Percentiles rank a stretch among this genome's conserved stretches.
These are phyloP conservation scores for Porodaedalea pini DNA, from an alignment of 1,284 basidiomycete species.

Conservation along the genomic window DNA sequence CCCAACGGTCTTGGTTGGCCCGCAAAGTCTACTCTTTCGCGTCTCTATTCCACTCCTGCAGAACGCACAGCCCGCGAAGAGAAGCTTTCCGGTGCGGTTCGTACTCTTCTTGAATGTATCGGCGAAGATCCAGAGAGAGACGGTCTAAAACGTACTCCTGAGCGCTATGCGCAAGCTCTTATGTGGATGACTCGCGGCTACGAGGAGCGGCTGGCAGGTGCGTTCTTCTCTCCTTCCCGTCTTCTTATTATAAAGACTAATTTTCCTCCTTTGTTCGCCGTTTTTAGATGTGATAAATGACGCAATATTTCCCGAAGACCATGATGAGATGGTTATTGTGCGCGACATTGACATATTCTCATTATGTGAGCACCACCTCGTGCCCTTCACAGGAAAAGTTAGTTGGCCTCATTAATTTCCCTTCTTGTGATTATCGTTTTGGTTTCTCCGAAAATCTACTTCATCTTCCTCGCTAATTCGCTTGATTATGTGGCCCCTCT, in stretches of 20 bases:
- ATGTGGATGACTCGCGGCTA: slow-evolving; percentile 99
- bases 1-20: slow-evolving; percentile 92
- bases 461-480: slow-evolving; percentile 26
- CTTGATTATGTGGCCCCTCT: background rate
- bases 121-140: slow-evolving; percentile 97
- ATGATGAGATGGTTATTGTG: slow-evolving; percentile 99
- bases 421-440: slow-evolving; percentile 4
- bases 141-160: slow-evolving; percentile 88
- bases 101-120: slow-evolving; percentile 93
- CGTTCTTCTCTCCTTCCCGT: slow-evolving; percentile 18
- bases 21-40: slow-evolving; percentile 86
- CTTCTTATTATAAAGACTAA: background rate
- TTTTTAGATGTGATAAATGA: slow-evolving; percentile 92
- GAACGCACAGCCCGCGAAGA: slow-evolving; percentile 73
- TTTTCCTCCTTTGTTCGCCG: slow-evolving; percentile 1
- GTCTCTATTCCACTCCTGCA: slow-evolving; percentile 74
- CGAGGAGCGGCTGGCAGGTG: slow-evolving; percentile 89
- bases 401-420: slow-evolving; percentile 27
- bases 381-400: slow-evolving; percentile 97
- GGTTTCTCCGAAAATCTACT: slow-evolving; percentile 49
- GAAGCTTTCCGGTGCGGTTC: slow-evolving; percentile 81
- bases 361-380: slow-evolving; percentile 97
- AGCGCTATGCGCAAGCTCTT: slow-evolving; percentile 94
- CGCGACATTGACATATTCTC: slow-evolving; percentile 97
- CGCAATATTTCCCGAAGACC: slow-evolving; percentile 98